These are phyloP conservation scores for Wickerhamiella azyma DNA, from an alignment of 805 yeast species.

Conservation along the genomic window DNA sequence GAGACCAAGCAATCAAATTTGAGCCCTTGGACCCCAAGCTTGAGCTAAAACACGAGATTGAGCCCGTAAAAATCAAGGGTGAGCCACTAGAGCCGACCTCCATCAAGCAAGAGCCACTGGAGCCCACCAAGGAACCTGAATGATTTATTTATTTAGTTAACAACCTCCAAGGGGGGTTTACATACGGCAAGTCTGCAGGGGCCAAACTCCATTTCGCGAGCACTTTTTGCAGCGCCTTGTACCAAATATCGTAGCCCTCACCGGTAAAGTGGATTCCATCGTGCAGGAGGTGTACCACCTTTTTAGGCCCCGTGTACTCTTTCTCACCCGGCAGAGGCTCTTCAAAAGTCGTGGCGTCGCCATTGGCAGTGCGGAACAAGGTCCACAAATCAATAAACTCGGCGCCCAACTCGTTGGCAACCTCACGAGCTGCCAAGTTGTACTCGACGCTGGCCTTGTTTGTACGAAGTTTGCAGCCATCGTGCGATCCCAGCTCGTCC, in stretches of 20 bases:
- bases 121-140: background rate
- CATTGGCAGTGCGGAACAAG: conserved; percentile 30
- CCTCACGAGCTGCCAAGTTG: conserved; percentile 33
- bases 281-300: conserved; percentile 23
- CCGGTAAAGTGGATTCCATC: conserved; percentile 54
- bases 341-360: conserved; percentile 27
- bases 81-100: background rate
- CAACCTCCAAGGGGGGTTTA: conserved; percentile 3
- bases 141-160: background rate
- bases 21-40: no score
- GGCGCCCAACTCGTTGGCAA: conserved; percentile 35
- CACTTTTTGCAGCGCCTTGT: conserved; percentile 29
- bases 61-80: no score
- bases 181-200: conserved; percentile 3
- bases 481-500: conserved; percentile 26
- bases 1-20: no score
- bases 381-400: conserved; percentile 47
- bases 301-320: conserved; percentile 1
- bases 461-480: conserved; percentile 32
- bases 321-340: conserved; percentile 20
- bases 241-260: conserved; percentile 38
- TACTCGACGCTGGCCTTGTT: conserved; percentile 36
- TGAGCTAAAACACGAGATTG: no score
- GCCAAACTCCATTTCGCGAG: background rate
- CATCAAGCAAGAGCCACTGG: background rate